Conservation (phyloP, 495 filamentous ascomycete species). For the Cladorrhinum samala region DNA sequence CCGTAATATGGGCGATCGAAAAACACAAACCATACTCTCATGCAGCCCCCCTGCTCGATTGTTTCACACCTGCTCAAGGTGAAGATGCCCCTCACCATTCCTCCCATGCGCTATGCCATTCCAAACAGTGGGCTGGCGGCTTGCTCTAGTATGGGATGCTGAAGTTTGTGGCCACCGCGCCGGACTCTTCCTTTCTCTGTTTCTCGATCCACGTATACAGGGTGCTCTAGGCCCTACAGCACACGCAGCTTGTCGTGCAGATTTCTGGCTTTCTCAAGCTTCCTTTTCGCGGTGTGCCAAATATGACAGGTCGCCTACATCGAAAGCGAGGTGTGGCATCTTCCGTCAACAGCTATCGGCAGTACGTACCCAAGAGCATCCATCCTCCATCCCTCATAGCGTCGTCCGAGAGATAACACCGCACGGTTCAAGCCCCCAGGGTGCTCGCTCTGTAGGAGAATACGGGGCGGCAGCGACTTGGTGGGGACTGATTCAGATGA, state of each 20-base stretch:
- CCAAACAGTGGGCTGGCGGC: constrained; percentile 3
- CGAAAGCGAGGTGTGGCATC: background rate
- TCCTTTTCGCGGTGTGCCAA: background rate
- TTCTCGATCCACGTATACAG: background rate
- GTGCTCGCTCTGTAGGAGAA: background rate
- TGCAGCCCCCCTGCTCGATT: background rate
- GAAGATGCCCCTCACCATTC: constrained; percentile 5
- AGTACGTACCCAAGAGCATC: background rate
- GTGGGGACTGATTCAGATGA: background rate
- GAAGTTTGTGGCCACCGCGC: too few relatives aligned
- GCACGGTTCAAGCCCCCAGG: background rate
- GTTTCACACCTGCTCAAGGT: background rate
- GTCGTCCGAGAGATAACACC: background rate
- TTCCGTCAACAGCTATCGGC: background rate
- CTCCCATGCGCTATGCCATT: constrained; percentile 10
- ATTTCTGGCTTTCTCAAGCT: too few relatives aligned
- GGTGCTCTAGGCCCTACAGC: background rate
- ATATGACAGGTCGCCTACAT: background rate
- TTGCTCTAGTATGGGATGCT: background rate
- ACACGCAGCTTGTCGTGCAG: too few relatives aligned
- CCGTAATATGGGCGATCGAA: background rate
- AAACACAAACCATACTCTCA: background rate
- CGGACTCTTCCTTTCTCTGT: background rate
- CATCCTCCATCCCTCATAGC: background rate
- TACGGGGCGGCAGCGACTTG: background rate